phyloP scores from a whole-genome alignment of 2,329 filamentous ascomycete species.

The Paramyrothecium roridum region DNA sequence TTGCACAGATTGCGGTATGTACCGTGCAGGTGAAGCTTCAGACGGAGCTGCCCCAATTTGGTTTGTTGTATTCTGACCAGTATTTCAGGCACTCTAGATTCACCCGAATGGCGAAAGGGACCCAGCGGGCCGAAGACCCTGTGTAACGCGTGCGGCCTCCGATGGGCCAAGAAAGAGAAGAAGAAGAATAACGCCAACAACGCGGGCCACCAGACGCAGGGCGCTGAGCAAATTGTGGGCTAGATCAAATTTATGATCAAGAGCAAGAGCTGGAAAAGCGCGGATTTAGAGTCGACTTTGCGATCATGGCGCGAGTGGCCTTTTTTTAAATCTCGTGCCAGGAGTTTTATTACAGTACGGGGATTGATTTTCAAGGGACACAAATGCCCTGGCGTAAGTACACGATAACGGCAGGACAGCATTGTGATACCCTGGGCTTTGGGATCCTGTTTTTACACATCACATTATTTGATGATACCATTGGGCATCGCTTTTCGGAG shows the following conservation, averaged over 20 bases:
- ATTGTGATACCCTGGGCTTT: background rate
- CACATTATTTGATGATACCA: background rate
- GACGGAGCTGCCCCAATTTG: too few species aligned
- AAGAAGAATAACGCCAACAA: conserved; percentile 41
- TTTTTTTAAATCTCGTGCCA: too few species aligned
- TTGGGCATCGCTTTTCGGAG: background rate
- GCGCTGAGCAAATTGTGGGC: conserved; percentile 18
- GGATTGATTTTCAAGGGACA: too few species aligned
- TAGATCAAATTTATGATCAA: background rate
- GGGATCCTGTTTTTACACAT: background rate
- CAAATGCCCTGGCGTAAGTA: background rate
- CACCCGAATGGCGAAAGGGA: conserved; percentile 93
- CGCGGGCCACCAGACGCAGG: conserved; percentile 11
- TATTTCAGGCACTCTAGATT: conserved; percentile 70
- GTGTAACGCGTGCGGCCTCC: conserved; percentile 87
- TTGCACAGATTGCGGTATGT: conserved; percentile 84
- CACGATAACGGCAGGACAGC: background rate
- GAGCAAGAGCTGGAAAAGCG: background rate
- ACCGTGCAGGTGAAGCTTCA: background rate
- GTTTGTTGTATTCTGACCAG: too few species aligned
- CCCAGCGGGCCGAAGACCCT: conserved; percentile 90
- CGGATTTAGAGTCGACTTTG: too few species aligned
- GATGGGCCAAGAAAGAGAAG: conserved; percentile 80
- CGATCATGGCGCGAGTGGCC: too few species aligned
- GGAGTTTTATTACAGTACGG: background rate